phyloP scores from a whole-genome alignment of 495 filamentous ascomycete species.

The Penicillium psychrofluorescens region DNA sequence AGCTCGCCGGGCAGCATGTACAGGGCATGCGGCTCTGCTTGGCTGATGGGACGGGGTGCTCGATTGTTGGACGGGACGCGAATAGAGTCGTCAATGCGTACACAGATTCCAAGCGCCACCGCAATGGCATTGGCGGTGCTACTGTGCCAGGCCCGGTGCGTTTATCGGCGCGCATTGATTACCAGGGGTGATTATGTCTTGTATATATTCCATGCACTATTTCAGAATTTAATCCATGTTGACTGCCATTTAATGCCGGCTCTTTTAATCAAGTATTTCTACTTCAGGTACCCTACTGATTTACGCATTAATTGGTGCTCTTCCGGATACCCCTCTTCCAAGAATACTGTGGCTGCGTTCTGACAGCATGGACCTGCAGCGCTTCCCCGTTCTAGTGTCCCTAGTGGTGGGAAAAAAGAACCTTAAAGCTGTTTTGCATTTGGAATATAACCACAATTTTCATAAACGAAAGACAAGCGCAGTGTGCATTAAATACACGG shows the following conservation, averaged over 20 bases:
- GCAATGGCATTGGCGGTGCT: constrained; percentile 30
- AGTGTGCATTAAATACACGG: too few species aligned
- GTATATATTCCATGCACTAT: not conserved
- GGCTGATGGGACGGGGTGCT: constrained; percentile 22
- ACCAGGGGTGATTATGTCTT: constrained; percentile 6
- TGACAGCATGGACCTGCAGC: too few species aligned
- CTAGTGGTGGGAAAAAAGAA: too few species aligned
- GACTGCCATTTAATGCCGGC: not conserved
- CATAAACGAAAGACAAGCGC: too few species aligned
- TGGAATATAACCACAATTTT: too few species aligned
- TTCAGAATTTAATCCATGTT: too few species aligned
- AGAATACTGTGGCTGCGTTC: too few species aligned
- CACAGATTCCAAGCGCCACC: constrained; percentile 15
- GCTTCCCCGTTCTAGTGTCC: too few species aligned
- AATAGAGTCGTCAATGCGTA: constrained; percentile 27
- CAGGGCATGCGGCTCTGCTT: constrained; percentile 33
- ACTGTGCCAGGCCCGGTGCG: constrained; percentile 23
- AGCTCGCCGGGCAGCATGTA: constrained; percentile 23
- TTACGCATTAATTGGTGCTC: too few species aligned
- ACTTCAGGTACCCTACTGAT: not conserved
- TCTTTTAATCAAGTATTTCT: not conserved
- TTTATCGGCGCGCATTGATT: constrained; percentile 24
- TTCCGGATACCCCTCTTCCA: too few species aligned
- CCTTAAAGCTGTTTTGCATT: too few species aligned
- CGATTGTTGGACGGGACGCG: constrained; percentile 24